Base-by-base conservation (phyloP, 768 basidiomycete genomes). In the Phylloporus rhodoxanthus region DNA sequence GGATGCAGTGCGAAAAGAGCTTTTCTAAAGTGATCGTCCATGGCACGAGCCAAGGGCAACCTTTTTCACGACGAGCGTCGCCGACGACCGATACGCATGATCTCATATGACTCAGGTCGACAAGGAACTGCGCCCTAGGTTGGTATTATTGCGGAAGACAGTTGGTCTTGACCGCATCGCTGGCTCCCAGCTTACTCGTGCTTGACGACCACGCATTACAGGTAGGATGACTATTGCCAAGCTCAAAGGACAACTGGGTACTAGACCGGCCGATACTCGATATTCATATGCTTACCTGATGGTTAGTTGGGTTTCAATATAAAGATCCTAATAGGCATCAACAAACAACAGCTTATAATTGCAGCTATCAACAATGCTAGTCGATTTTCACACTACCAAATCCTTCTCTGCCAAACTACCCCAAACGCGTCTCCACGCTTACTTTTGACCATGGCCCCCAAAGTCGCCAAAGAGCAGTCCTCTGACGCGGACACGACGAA, bases 311-410 rank as follows among this genome's bases (percentile, higher is more conserved):
- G 66, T 67, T 67, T 69, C 68, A 67, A 67, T 68, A 34, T 54
- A 64, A 46, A 44, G 62, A 67, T 47, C 66, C 66, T 58, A 67
- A 67, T 67, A 67, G 61, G 47, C 37, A 69, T 69, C 66, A 67
- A 67, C 68, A 67, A 67, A 67, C 68, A 66, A 68, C 60, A 64
- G 66, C 68, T 68, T 67, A 68, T 67, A 67, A 68, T 66, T 58
- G 63, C 66, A 67, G 50, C 56, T 54, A 65, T 68, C 68, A 68
- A 70, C 68, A 70, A 64, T 49, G 50, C 54, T 66, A 67, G 63
- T 65, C 49, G 53, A 69, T 66, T 70, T 70, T 70, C 68, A 61
- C 60, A 64, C 65, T 68, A 70, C 63, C 63, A 68, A 70, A 57
- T 50, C 62, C 61, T 56, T 26, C 62, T 54, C 54, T 52, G 51